These are phyloP conservation scores for Agrocybe chaxingu DNA, from an alignment of 768 basidiomycete species.

Conservation along the genomic window DNA sequence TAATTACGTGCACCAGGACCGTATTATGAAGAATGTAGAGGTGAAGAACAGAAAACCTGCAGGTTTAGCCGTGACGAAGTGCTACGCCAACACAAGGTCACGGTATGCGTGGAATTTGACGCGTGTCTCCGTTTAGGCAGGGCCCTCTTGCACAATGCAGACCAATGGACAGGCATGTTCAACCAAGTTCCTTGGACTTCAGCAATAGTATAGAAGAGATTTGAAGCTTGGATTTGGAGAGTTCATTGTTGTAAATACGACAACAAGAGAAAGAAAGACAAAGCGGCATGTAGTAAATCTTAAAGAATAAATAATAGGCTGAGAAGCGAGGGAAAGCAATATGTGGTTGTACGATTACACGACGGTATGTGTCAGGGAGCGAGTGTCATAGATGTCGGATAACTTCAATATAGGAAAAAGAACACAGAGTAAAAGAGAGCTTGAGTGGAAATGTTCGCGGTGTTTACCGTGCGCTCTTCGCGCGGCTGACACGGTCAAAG, in stretches of 20 bases:
- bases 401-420: neutral
- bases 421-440: neutral
- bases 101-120: slow-evolving; percentile 6
- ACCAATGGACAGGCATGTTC: too few relatives aligned
- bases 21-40: neutral
- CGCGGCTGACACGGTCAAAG: slow-evolving; percentile 61
- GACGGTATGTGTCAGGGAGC: slow-evolving; percentile 6
- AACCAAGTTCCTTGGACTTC: too few relatives aligned
- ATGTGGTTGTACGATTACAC: slow-evolving; percentile 1
- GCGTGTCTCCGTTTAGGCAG: too few relatives aligned
- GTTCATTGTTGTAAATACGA: neutral
- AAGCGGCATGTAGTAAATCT: slow-evolving; percentile 4
- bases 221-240: too few relatives aligned
- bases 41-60: neutral
- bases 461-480: slow-evolving; percentile 37
- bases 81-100: slow-evolving; percentile 4
- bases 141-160: too few relatives aligned
- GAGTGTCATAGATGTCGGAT: slow-evolving; percentile 9
- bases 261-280: neutral
- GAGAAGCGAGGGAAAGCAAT: slow-evolving; percentile 1
- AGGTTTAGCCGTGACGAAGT: slow-evolving; percentile 1
- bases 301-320: slow-evolving; percentile 13
- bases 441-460: neutral
- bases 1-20: neutral
- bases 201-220: too few relatives aligned